Conservation (phyloP, 495 filamentous ascomycete genomes). For the Chaetomidium leptoderma region DNA sequence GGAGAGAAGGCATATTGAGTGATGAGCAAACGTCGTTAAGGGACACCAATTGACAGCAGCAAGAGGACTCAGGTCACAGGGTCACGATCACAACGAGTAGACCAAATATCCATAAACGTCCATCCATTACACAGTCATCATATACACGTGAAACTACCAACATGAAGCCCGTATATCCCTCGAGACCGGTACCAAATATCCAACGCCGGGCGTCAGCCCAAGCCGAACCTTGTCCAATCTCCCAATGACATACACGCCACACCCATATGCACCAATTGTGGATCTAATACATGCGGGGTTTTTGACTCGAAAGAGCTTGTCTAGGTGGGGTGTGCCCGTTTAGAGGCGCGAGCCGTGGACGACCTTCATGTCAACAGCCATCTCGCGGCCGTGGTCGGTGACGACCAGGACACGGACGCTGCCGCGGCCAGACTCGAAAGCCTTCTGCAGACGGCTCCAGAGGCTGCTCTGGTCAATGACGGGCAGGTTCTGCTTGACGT, state of each 20-base stretch:
- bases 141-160: conserved; percentile 31
- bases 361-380: conserved; percentile 98
- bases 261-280: conserved; percentile 21
- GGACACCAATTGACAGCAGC: too few species aligned
- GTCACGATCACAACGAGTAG: too few species aligned
- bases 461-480: conserved; percentile 92
- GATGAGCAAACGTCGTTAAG: too few species aligned
- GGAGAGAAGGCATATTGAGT: too few species aligned
- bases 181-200: conserved; percentile 8
- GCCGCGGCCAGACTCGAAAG: conserved; percentile 89
- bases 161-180: conserved; percentile 20
- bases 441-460: conserved; percentile 72
- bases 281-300: conserved; percentile 11
- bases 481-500: conserved; percentile 93
- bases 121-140: conserved; percentile 40
- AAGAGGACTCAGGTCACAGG: too few species aligned
- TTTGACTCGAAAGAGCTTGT: background rate
- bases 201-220: conserved; percentile 16
- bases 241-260: conserved; percentile 23
- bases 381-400: conserved; percentile 86
- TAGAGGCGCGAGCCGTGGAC: conserved; percentile 69
- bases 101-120: conserved; percentile 13
- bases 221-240: conserved; percentile 29
- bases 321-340: conserved; percentile 11
- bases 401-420: conserved; percentile 93